Percentiles rank a stretch among this genome's conserved stretches.
Conservation (phyloP, 352 stramenopile genomes). For the Globisporangium irregulare region DNA sequence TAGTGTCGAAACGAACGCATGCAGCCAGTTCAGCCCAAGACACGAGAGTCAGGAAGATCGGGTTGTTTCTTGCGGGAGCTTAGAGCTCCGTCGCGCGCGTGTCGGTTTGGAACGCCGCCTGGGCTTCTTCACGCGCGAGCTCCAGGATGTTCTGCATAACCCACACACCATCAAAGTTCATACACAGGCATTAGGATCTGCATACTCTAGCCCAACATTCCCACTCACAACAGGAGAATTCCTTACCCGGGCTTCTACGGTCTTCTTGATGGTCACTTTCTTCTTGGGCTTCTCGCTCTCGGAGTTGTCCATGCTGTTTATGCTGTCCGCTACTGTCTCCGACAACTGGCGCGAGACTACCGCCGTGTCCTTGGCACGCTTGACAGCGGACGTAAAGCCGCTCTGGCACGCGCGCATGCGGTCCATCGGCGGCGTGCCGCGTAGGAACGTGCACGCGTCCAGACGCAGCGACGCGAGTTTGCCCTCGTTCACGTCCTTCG, state of each 20-base stretch:
- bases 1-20: too few relatives aligned
- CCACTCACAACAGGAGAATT: background rate
- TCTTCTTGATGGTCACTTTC: slow-evolving; percentile 39
- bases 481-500: slow-evolving; percentile 18
- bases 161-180: slow-evolving; percentile 7
- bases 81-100: slow-evolving; percentile 29
- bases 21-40: too few relatives aligned
- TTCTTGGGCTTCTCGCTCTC: slow-evolving; percentile 18
- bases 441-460: slow-evolving; percentile 39
- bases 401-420: slow-evolving; percentile 40
- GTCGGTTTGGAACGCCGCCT: slow-evolving; percentile 25
- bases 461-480: slow-evolving; percentile 37
- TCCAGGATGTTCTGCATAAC: slow-evolving; percentile 39
- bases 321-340: background rate
- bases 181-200: too few relatives aligned
- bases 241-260: slow-evolving; percentile 18
- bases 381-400: slow-evolving; percentile 38
- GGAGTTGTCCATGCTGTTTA: background rate
- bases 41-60: too few relatives aligned
- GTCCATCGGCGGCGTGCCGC: slow-evolving; percentile 34
- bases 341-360: slow-evolving; percentile 3
- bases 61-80: background rate
- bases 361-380: slow-evolving; percentile 27
- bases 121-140: slow-evolving; percentile 35
- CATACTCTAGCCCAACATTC: background rate